These are phyloP conservation scores for Diatrype stigma DNA, from an alignment of 2,329 filamentous ascomycete species.

Conservation along the genomic window DNA sequence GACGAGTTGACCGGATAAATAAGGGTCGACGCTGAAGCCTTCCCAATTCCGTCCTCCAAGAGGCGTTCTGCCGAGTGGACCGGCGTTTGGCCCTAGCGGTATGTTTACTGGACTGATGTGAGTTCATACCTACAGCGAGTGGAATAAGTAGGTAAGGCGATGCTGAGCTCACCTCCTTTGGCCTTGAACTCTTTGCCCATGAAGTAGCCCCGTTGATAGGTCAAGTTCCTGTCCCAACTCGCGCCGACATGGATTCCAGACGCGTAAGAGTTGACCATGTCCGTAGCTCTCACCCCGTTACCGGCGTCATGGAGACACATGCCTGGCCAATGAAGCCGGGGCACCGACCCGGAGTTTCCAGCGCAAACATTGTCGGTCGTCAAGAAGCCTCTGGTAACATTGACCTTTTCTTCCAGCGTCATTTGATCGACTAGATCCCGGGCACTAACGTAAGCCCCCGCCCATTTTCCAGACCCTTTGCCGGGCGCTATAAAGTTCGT, in stretches of 20 bases:
- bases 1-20: constrained; percentile 65
- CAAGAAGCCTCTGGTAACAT: constrained; percentile 39
- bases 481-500: constrained; percentile 22
- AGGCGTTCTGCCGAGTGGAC: constrained; percentile 62
- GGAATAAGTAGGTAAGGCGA: background rate
- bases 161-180: constrained; percentile 38
- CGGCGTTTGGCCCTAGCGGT: constrained; percentile 63
- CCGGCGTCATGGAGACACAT: constrained; percentile 47
- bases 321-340: constrained; percentile 41
- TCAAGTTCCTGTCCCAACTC: constrained; percentile 51
- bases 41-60: constrained; percentile 70
- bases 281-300: constrained; percentile 44
- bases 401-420: constrained; percentile 62
- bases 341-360: constrained; percentile 42
- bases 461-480: constrained; percentile 43
- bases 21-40: constrained; percentile 61
- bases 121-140: background rate
- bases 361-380: constrained; percentile 46
- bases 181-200: constrained; percentile 55
- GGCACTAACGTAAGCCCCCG: constrained; percentile 54
- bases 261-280: constrained; percentile 45
- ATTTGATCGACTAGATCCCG: constrained; percentile 53
- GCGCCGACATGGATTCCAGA: constrained; percentile 45
- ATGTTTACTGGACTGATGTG: constrained; percentile 41
- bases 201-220: constrained; percentile 44